phyloP scores from a whole-genome alignment of 306 rosid species.

The Rosa rugosa region DNA sequence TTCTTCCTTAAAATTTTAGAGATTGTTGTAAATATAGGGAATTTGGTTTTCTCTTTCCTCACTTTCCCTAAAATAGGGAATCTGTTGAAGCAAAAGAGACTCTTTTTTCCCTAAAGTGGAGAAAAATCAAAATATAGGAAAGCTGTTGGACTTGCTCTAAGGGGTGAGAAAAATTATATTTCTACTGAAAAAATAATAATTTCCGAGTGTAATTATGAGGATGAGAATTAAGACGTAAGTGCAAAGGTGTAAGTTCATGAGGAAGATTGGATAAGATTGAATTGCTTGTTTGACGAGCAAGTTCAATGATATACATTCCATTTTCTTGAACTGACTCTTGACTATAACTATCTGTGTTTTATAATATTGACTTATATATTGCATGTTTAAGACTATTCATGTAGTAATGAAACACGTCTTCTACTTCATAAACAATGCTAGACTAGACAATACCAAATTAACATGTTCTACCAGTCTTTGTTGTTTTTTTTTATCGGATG shows the following conservation, averaged over 20 bases:
- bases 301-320: background rate
- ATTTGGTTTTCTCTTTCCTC: too few relatives aligned
- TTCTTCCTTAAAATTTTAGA: too few relatives aligned
- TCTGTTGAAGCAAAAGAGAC: too few relatives aligned
- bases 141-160: too few relatives aligned
- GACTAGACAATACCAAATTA: background rate
- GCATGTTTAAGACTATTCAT: background rate
- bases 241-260: background rate
- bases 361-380: slow-evolving; percentile 2
- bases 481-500: too few relatives aligned
- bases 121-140: too few relatives aligned
- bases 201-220: background rate
- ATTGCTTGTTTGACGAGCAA: background rate
- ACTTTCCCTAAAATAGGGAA: too few relatives aligned
- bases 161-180: too few relatives aligned
- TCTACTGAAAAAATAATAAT: too few relatives aligned
- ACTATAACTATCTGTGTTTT: background rate
- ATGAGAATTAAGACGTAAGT: background rate
- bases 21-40: too few relatives aligned
- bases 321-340: slow-evolving; percentile 17
- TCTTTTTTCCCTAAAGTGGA: too few relatives aligned
- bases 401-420: slow-evolving; percentile 1
- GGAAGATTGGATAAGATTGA: too few relatives aligned
- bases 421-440: background rate
- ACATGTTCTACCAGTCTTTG: background rate